Evolutionary conservation across 2,329 filamentous ascomycete species (phyloP), one percentile per base, ranked within the genome.

Genomic region (Fusarium neocosmosporiellum): DNA sequence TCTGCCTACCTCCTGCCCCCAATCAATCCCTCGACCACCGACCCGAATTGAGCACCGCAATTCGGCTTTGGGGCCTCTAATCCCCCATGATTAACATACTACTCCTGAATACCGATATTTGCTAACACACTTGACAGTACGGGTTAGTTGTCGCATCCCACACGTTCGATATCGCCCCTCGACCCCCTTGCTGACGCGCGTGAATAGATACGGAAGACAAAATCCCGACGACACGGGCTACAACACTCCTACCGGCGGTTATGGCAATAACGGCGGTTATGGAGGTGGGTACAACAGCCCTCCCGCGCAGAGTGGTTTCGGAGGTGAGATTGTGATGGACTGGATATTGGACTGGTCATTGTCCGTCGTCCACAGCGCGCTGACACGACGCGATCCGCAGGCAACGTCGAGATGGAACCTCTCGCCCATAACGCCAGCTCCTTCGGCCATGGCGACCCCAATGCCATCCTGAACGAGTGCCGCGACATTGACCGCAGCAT

Each of bases 391-490:
- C 74, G 84, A 84, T 82, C 48, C 39, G 61, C 61, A 74, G 72
- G 83, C 77, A 87, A 88, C 76, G 90, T 94, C 75, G 93, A 95
- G 83, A 93, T 95, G 91, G 88, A 89, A 54, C 88, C 92, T 14
- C 87, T 93, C 53, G 82, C 86, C 50, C 87, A 88, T 69, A 88
- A 87, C 67, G 86, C 84, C 57, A 78, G 84, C 59, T 82, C 83
- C 57, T 86, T 87, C 60, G 86, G 80, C 43, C 80, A 81, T 57
- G 77, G 83, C 75, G 90, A 95, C 81, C 90, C 93, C 48, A 95
- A 94, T 80, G 89, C 89, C 65, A 93, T 97, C 75, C 88, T 98
- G 68, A 94, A 97, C 84, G 92, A 96, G 81, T 96, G 94, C 84
- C 89, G 90, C 67, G 91, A 94, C 53, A 93, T 98, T 80, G 92